Base-by-base conservation (phyloP, 2,329 filamentous ascomycete genomes). In the Zelopaecilomyces penicillatus region DNA sequence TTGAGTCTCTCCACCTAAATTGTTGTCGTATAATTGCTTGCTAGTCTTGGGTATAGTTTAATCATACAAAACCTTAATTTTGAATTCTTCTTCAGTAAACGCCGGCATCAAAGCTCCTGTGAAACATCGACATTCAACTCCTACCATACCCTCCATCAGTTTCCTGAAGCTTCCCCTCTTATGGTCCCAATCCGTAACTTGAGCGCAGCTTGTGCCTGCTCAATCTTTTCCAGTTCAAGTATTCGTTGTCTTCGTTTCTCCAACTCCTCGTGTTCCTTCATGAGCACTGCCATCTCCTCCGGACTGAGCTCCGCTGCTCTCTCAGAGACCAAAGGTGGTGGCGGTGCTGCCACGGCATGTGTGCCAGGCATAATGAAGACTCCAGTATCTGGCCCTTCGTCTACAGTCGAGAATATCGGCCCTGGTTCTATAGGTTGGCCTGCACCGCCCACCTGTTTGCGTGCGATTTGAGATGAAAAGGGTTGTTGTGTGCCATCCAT, bases 211-310 rank as follows among this genome's bases (percentile, higher is more conserved):
- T 45, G 43, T 29, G 41, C 43, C 19, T 26, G 30, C 32, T 45
- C 43, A 37, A 45, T 41, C 28, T 38, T 31, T 31, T 45, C 43
- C 28, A 45, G 38, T 28, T 45, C 43, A 38, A 45, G 34, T 9
- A 41, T 29, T 31, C 43, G 26, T 29, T 37, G 38, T 37, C 29
- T 45, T 26, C 43, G 37, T 6, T 19, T 30, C 33, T 45, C 43
- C 10, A 45, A 32, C n/a, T 45, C 28, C 6, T 38, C 30, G 28
- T 45, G 39, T 29, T 45, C 38, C 27, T 41, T 32, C 33, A 26
- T n/a, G 6, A 45, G 33, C 5, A 36, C 36, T 8, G 10, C 42
- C 12, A 44, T 38, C 26, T 44, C 42, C 9, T 44, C 28, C 12
- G 42, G n/a, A 32, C 30, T 38, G n/a, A 36, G 42, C 19, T 44